Base-by-base conservation (phyloP, 2,329 filamentous ascomycete species). In the Stachybotrys echinatus region DNA sequence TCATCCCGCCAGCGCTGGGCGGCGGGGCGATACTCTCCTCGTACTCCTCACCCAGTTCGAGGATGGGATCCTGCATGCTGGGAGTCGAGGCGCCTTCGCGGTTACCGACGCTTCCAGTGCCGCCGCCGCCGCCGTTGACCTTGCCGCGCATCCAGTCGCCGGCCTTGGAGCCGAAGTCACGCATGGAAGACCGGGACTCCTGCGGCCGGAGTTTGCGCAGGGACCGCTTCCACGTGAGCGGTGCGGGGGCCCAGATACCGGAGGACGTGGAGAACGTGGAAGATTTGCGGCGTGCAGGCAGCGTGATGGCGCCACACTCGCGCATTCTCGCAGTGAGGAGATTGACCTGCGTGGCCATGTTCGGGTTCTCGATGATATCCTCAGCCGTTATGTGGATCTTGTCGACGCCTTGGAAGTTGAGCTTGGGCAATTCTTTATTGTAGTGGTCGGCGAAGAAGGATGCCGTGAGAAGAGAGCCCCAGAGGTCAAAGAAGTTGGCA, bases 401-500 rank as follows among this genome's bases (percentile, higher is more conserved):
- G 14, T 71, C 69, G 5, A 70, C 58, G 3, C 70, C 72, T 0
- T 64, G 61, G 10, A 74, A 55, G 12, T 61, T 55, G 12, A 71
- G 56, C 22, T 61, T 62, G 2, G 69, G 63, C 8, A 80, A 62
- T 17, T 69, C 66, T 4, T 64, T 63, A 48, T 73, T 77, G 45
- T 79, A 67, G 47, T 68, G 68, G 5, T 68, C 61, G 3, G 76
- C 71, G 23, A 80, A 66, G 53, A 74, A 65, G 6, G 73, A 64
- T 0, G 77, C 77, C 0, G 77, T 70, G 40, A 80, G 65, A 20
- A 79, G 64, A 2, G 74, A 74, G 7, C 72, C 73, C 63, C 74
- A 76, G 12, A 79, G 68, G 44, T 77, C 71, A 57, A 74, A 80
- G 59, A 80, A 80, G 0, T 74, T 70, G 0, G 74, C 70, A 2